These are phyloP conservation scores for Flaveria linearis DNA, from an alignment of 129 eudicot species.

Conservation along the genomic window DNA sequence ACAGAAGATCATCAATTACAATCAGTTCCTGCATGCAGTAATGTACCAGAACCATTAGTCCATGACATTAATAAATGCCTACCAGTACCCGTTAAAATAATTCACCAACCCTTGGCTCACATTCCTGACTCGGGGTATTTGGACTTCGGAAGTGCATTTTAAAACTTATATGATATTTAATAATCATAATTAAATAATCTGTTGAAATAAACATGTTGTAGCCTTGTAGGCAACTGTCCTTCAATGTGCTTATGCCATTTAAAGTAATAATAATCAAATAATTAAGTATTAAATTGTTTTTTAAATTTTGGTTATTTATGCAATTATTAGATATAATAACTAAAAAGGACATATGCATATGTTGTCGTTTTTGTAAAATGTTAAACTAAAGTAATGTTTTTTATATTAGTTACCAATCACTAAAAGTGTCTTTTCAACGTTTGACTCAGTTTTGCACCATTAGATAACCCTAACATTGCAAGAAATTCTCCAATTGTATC, in stretches of 20 bases:
- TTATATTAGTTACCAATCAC: too few species aligned
- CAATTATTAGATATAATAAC: too few species aligned
- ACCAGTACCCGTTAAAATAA: neutral
- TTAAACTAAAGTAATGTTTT: too few species aligned
- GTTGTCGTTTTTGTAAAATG: too few species aligned
- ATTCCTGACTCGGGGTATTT: neutral
- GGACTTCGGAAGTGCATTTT: too few species aligned
- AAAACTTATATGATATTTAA: neutral
- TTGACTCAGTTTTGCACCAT: too few species aligned
- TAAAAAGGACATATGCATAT: too few species aligned
- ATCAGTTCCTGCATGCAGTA: slow-evolving; percentile 74
- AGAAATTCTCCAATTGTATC: too few species aligned
- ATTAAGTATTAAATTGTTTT: neutral
- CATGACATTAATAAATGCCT: slow-evolving; percentile 3
- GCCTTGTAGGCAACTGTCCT: neutral
- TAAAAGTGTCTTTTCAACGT: too few species aligned
- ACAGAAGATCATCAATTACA: slow-evolving; percentile 86
- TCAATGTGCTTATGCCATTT: neutral
- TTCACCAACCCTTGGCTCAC: neutral
- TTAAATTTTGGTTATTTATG: neutral
- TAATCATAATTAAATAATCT: neutral
- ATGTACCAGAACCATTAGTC: slow-evolving; percentile 5
- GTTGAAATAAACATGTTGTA: neutral
- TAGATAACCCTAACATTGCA: too few species aligned
- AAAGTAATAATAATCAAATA: neutral